phyloP scores from a whole-genome alignment of 1,139 yeast species.

The Diutina ranongensis region DNA sequence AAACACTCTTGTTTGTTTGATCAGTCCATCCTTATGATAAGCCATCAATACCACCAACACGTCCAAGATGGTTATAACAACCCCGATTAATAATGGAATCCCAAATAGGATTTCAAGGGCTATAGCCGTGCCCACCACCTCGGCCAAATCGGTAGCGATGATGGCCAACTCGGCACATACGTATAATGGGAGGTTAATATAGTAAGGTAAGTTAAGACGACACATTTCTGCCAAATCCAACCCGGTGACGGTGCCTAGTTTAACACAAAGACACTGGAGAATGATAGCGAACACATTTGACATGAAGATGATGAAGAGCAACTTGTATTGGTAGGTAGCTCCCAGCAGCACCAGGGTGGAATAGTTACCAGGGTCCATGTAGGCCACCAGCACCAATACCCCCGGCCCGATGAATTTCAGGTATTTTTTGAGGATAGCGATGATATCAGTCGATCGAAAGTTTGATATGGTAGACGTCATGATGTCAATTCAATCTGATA shows the following conservation, averaged over 20 bases:
- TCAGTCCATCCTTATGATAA: slow-evolving; percentile 59
- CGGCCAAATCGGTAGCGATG: slow-evolving; percentile 74
- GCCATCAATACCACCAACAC: slow-evolving; percentile 58
- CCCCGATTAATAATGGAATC: slow-evolving; percentile 57
- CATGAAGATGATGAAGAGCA: slow-evolving; percentile 67
- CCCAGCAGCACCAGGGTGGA: slow-evolving; percentile 90
- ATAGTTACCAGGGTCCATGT: slow-evolving; percentile 97
- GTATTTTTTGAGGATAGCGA: slow-evolving; percentile 26
- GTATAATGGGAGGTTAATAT: slow-evolving; percentile 46
- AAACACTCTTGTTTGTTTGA: slow-evolving; percentile 54
- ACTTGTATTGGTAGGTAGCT: slow-evolving; percentile 72
- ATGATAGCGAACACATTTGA: slow-evolving; percentile 84
- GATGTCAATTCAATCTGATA: neutral
- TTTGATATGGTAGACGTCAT: neutral
- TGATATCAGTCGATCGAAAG: too few relatives aligned
- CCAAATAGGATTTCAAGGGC: slow-evolving; percentile 58
- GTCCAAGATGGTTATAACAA: slow-evolving; percentile 59
- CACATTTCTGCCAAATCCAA: slow-evolving; percentile 71
- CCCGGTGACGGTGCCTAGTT: slow-evolving; percentile 77
- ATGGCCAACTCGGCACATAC: slow-evolving; percentile 63
- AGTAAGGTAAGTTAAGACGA: slow-evolving; percentile 46
- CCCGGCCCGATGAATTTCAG: slow-evolving; percentile 78
- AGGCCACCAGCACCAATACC: slow-evolving; percentile 87
- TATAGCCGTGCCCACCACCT: slow-evolving; percentile 74
- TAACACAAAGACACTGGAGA: slow-evolving; percentile 73